phyloP scores from a whole-genome alignment of 192 early-diverging fungal genomes.

The Helicostylum pulchrum region DNA sequence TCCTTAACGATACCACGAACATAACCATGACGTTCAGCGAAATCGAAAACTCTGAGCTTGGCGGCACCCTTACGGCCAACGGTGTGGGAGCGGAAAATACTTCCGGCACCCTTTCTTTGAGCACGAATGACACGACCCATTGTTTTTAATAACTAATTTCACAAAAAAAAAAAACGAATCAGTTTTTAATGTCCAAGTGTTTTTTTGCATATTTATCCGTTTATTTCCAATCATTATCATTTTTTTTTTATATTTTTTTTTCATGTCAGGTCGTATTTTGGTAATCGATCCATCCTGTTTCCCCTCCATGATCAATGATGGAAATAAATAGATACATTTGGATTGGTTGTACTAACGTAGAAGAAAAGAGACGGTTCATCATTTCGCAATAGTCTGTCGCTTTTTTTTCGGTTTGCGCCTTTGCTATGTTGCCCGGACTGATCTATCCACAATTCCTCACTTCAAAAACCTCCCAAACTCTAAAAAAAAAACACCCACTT shows the following conservation, averaged over 20 bases:
- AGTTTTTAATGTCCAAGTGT: not conserved
- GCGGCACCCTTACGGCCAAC: slow-evolving; percentile 93
- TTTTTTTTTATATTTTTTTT: not conserved
- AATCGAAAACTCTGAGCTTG: slow-evolving; percentile 92
- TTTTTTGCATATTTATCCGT: not conserved
- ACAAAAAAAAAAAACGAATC: not conserved
- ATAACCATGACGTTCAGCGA: slow-evolving; percentile 96
- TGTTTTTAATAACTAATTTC: not conserved
- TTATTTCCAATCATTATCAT: slow-evolving; percentile 2
- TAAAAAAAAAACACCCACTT: too few relatives aligned
- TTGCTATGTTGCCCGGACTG: too few relatives aligned
- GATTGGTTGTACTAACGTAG: too few relatives aligned
- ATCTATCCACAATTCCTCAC: too few relatives aligned
- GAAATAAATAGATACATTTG: too few relatives aligned
- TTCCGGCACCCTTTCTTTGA: slow-evolving; percentile 93
- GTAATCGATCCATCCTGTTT: not conserved
- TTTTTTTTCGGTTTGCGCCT: too few relatives aligned
- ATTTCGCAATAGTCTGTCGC: too few relatives aligned
- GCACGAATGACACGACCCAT: slow-evolving; percentile 99
- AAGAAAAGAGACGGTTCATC: too few relatives aligned
- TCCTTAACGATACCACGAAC: slow-evolving; percentile 97
- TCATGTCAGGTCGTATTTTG: not conserved
- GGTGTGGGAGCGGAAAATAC: slow-evolving; percentile 97
- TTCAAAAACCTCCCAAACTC: too few relatives aligned
- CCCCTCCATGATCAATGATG: too few relatives aligned